phyloP scores from a whole-genome alignment of 1,284 basidiomycete genomes.

The Malassezia sympodialis region DNA sequence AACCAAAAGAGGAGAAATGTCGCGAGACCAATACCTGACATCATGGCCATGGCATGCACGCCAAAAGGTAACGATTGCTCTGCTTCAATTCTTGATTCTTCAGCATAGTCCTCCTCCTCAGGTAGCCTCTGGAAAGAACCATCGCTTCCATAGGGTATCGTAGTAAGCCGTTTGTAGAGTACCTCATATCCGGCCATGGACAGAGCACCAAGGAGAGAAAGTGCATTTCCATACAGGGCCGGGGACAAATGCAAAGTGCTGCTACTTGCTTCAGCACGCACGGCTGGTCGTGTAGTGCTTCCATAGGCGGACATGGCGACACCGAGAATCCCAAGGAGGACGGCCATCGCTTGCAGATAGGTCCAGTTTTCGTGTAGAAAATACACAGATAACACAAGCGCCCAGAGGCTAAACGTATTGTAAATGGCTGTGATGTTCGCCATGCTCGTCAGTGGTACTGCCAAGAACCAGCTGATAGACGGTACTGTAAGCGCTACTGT shows the following conservation, averaged over 20 bases:
- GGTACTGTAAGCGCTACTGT: constrained; percentile 41
- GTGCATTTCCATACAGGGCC: constrained; percentile 32
- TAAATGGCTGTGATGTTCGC: constrained; percentile 47
- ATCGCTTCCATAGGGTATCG: constrained; percentile 18
- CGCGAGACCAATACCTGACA: constrained; percentile 38
- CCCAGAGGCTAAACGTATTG: constrained; percentile 47
- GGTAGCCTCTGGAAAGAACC: constrained; percentile 5
- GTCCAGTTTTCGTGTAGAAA: constrained; percentile 43
- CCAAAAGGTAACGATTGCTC: constrained; percentile 36
- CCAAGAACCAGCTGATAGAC: constrained; percentile 44
- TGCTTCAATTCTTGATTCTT: background rate
- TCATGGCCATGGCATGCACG: constrained; percentile 44
- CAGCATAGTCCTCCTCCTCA: background rate
- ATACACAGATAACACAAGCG: constrained; percentile 44
- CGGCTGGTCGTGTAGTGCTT: background rate
- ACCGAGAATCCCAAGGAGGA: constrained; percentile 36
- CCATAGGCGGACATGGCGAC: constrained; percentile 43
- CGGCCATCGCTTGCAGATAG: constrained; percentile 34
- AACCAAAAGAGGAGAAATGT: constrained; percentile 38
- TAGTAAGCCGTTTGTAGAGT: constrained; percentile 40
- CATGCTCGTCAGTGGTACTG: constrained; percentile 45
- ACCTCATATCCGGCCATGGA: constrained; percentile 47
- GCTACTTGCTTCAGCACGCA: background rate
- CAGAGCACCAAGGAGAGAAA: constrained; percentile 39
- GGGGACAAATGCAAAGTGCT: constrained; percentile 9